Base-by-base conservation (phyloP, 2,329 filamentous ascomycete genomes). In the Aspergillus persii region DNA sequence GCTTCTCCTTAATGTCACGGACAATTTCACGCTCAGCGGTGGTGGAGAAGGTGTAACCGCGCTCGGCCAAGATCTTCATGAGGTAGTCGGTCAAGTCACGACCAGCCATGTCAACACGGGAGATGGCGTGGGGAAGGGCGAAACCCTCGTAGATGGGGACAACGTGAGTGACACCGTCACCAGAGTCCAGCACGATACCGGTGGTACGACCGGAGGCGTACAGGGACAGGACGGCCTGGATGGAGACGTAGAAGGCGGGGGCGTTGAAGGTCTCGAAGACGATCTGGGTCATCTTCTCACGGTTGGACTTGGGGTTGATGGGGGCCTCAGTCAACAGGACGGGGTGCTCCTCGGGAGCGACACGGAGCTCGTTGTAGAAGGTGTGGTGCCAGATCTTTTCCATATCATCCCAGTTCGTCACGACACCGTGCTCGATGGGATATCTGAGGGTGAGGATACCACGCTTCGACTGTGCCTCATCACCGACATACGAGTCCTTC, bases 351-450 rank as follows among this genome's bases (percentile, higher is more conserved):
- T 99, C 95, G 74, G 95, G 95, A 75, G 95, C 95, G 69, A 99
- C 95, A 94, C 95, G 94, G 78, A 99, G 88, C 87, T 99, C 95
- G 85, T 99, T 99, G 91, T 98, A 99, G 88, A 99, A 99, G 79
- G 95, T 98, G 91, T 99, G 95, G 83, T 99, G 95, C 95, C 95
- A 99, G 76, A 99, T 98, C 90, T 98, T 98, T 87, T 98, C 95
- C 95, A 98, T 98, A 83, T 98, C 95, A 81, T 99, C 95, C 95
- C 95, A 99, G 91, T 98, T 98, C 85, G 95, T 99, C 79, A 99
- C 95, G 76, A 99, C 95, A 95, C 95, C 95, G 89, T 99, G 95
- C 88, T 99, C 95, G 80, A 99, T 99, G 79, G 95, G 95, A 85
- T 99, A 99, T 86, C 95, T 90, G 80, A 99, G 88, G 68, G 94